Base-by-base conservation (phyloP, 805 yeast genomes). In the Saturnispora gosingensis region DNA sequence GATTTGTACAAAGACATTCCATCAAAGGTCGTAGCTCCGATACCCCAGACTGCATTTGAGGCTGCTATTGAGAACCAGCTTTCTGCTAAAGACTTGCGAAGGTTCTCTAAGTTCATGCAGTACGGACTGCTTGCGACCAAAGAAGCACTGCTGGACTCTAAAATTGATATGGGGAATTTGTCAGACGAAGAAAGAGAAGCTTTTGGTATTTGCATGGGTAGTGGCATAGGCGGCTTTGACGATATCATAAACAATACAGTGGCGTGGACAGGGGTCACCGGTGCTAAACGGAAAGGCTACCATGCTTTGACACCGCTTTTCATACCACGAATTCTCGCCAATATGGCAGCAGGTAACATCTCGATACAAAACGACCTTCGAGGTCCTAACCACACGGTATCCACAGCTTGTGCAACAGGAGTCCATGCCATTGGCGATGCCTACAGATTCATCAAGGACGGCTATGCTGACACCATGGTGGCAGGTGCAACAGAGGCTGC, bases 391-490 rank as follows among this genome's bases (percentile, higher is more conserved):
- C 97, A 90, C 62, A 72, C 95, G 0, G 93, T 82, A 0, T 78
- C 96, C 2, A 89, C 98, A 0, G 99, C 99, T 0, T 93, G 99
- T 71, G 96, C 99, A 4, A 89, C 99, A 0, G 99, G 99, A 0
- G 78, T 85, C 28, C 95, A 93, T 62, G 78, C 97, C 0, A 83
- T 93, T 46, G 98, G 98, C 3, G 99, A 93, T 63, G 97, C 97
- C 0, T 78, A 74, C 58, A 78, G 90, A 60, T 83, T 90, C 59
- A 87, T 93, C 53, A 70, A 75, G 54, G 81, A 82, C 51, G 95
- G 87, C 4, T 84, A 85, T 68, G 88, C 91, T 10, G 83, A 89
- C 58, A 87, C 84, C 4, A 86, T 90, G 81, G 74, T 93, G 9
- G 93, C 96, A 8, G 99, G 99, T n/a, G 95, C 97, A 1, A 72